Evolutionary conservation across 1,284 basidiomycete species (phyloP).

Genomic region (Ceratobasidium sp.): DNA sequence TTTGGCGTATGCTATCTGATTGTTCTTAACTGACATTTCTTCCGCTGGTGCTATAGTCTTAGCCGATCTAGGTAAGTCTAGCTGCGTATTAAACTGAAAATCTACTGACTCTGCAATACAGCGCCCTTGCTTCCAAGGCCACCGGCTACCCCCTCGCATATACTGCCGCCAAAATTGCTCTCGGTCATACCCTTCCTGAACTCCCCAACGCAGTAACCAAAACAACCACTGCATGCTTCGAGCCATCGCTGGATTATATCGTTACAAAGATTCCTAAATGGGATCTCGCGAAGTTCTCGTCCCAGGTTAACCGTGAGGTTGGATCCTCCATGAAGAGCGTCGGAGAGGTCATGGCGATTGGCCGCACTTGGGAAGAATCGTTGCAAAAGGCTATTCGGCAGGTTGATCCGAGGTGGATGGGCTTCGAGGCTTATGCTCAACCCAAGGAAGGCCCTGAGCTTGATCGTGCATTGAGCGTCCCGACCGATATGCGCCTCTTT

Average conservation of each 20-base stretch:
- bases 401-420: constrained; percentile 87
- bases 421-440: constrained; percentile 82
- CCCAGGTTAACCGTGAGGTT: constrained; percentile 93
- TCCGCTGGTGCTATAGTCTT: constrained; percentile 56
- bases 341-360: constrained; percentile 99
- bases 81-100: constrained; percentile 5
- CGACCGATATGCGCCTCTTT: constrained; percentile 95
- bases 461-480: constrained; percentile 75
- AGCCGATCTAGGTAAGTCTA: constrained; percentile 69
- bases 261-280: constrained; percentile 99
- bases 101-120: constrained; percentile 53
- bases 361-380: constrained; percentile 98
- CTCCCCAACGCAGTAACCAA: constrained; percentile 99
- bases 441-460: constrained; percentile 76
- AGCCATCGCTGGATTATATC: constrained; percentile 99
- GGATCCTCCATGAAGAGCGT: constrained; percentile 99
- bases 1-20: constrained; percentile 47
- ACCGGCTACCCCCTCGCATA: constrained; percentile 99
- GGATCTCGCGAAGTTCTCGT: constrained; percentile 98
- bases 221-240: constrained; percentile 99
- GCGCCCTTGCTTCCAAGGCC: constrained; percentile 97
- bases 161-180: constrained; percentile 99
- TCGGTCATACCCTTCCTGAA: constrained; percentile 97
- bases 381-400: constrained; percentile 99
- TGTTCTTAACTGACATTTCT: constrained; percentile 44